Conservation (phyloP, 441 rosid genomes). For the Adansonia madagascariensis region DNA sequence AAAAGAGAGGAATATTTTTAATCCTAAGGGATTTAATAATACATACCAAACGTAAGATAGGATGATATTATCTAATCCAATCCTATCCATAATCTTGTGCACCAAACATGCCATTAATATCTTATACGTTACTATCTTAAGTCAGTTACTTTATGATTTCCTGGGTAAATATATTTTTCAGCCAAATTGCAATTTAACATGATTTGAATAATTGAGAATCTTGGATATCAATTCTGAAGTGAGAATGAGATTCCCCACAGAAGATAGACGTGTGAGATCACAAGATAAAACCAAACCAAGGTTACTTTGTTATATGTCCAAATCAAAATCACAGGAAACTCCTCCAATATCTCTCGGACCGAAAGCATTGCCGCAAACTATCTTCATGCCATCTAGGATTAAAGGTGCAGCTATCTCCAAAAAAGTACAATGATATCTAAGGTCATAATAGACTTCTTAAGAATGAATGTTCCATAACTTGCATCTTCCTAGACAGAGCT, state of each 20-base stretch:
- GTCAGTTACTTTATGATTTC: not conserved
- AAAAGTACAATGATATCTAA: not conserved
- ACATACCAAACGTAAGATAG: no score
- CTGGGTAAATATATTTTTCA: not conserved
- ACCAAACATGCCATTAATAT: not conserved
- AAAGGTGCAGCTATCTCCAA: not conserved
- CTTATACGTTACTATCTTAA: not conserved
- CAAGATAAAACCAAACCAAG: no score
- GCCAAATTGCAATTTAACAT: not conserved
- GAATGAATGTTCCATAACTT: conserved; percentile 5
- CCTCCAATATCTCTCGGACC: no score
- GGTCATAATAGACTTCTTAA: not conserved
- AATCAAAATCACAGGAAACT: no score
- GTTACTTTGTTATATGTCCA: no score
- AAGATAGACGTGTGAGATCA: no score
- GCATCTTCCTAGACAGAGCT: not conserved
- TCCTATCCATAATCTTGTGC: no score
- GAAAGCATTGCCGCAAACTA: not conserved
- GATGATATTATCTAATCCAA: no score
- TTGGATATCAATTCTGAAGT: not conserved
- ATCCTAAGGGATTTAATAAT: no score
- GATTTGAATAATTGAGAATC: not conserved
- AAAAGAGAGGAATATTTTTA: no score
- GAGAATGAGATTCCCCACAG: not conserved
- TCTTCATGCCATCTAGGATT: not conserved